Percentiles rank a stretch among this genome's conserved stretches.
These are phyloP conservation scores for Penicilliopsis zonata DNA, from an alignment of 495 filamentous ascomycete species.

Conservation along the genomic window DNA sequence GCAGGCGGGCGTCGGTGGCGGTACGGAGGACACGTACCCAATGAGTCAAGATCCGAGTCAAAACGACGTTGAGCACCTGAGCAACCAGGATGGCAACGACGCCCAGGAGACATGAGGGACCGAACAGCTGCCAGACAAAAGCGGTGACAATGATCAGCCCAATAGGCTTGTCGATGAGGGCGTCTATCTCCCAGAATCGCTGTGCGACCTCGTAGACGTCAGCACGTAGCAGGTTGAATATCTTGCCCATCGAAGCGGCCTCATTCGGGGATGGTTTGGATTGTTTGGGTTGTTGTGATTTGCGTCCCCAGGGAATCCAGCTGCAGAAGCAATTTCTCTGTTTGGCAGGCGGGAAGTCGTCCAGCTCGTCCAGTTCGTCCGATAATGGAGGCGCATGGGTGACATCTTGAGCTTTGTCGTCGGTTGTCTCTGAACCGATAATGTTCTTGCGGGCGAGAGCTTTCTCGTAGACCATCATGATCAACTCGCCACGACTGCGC, in stretches of 20 bases:
- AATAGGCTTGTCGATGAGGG: conserved; percentile 55
- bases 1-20: conserved; percentile 59
- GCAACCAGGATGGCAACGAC: conserved; percentile 50
- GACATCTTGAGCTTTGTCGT: not conserved
- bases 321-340: conserved; percentile 4
- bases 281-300: conserved; percentile 11
- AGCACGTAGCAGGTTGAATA: conserved; percentile 65
- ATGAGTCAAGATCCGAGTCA: conserved; percentile 46
- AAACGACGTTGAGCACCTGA: conserved; percentile 49
- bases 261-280: too few species aligned
- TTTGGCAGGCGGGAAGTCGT: conserved; percentile 9
- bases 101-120: conserved; percentile 66
- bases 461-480: conserved; percentile 83
- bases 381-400: not conserved
- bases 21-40: conserved; percentile 53
- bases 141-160: conserved; percentile 53
- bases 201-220: conserved; percentile 81
- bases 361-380: not conserved
- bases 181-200: conserved; percentile 66
- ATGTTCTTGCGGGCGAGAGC: conserved; percentile 62
- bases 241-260: conserved; percentile 69
- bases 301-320: conserved; percentile 8
- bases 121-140: conserved; percentile 64
- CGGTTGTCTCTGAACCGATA: conserved; percentile 29
- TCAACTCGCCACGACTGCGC: conserved; percentile 69